Evolutionary conservation across 2,329 filamentous ascomycete genomes (phyloP), one percentile per base, ranked within the genome.

Genomic region (Cryphonectria carpinicola): DNA sequence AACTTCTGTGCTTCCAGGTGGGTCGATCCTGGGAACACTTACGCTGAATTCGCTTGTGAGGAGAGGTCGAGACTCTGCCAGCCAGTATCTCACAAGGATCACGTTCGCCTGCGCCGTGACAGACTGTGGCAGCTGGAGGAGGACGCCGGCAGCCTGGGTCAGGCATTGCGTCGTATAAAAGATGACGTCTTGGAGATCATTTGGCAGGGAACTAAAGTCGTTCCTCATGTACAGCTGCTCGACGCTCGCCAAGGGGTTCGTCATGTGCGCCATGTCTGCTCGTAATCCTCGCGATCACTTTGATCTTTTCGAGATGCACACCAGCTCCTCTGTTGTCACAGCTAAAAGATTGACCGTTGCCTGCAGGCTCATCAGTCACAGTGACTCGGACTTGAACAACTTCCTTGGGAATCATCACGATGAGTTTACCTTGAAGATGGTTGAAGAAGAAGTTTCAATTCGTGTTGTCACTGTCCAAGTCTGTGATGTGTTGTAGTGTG

Each of bases 91-190:
- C 66, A 92, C 91, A 46, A 97, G 88, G 0, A 96, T 82, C 56
- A 98, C 89, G 77, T 95, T 93, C 3, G 95, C 93, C 77, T 94
- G 93, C 5, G 94, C 93, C 54, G 96, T 93, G 54, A 93, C 89
- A 75, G 94, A 93, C 79, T 97, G 94, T 8, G 94, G 93, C 54
- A 98, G 85, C 64, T 93, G 89, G 3, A 99, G 86, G 25, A 98
- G 87, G 66, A 97, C 86, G 41, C 93, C 93, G 14, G 93, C 92
- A 32, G 91, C 89, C 80, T 96, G 93, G 3, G 92, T 93, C 60
- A 95, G 87, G 75, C 88, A 88, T 78, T 92, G 90, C 49, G 91
- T 90, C 68, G 90, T 86, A 79, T 90, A 92, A 76, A 92, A 90
- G 73, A 95, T 84, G 73, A 88, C 87, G 77, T 92, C 90, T 79